Conservation (phyloP, 768 basidiomycete species). For the Rhizopogon roseolus region DNA sequence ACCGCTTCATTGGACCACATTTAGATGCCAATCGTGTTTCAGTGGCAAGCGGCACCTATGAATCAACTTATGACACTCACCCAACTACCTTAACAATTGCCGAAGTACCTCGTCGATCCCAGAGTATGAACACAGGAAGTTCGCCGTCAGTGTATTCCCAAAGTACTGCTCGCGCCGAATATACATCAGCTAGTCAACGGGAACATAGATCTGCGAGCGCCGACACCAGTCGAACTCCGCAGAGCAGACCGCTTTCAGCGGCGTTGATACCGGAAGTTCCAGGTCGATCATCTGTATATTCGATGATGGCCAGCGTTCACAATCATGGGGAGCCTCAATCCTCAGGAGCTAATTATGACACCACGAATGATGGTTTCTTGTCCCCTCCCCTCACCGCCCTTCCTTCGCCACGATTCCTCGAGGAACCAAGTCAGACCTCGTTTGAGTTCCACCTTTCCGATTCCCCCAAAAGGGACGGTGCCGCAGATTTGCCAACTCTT, state of each 20-base stretch:
- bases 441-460: slow-evolving; percentile 8
- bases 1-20: neutral
- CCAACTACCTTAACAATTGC: neutral
- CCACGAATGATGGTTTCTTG: neutral
- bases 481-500: slow-evolving; percentile 1
- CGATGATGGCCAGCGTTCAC: slow-evolving; percentile 4
- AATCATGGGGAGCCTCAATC: neutral
- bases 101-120: neutral
- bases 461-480: neutral
- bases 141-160: slow-evolving; percentile 7
- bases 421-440: neutral
- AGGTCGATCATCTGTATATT: neutral
- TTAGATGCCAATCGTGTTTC: slow-evolving; percentile 2
- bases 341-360: neutral
- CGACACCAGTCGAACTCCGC: neutral
- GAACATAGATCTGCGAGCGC: neutral
- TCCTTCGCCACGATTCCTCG: slow-evolving; percentile 1
- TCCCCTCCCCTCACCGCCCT: slow-evolving; percentile 5
- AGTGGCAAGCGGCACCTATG: neutral
- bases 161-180: neutral
- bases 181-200: neutral
- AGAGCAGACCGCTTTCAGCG: neutral
- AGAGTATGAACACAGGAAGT: neutral
- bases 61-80: neutral
- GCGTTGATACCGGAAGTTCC: neutral